Base-by-base conservation (phyloP, 192 early-diverging fungal genomes). In the Kappamyces sp. region DNA sequence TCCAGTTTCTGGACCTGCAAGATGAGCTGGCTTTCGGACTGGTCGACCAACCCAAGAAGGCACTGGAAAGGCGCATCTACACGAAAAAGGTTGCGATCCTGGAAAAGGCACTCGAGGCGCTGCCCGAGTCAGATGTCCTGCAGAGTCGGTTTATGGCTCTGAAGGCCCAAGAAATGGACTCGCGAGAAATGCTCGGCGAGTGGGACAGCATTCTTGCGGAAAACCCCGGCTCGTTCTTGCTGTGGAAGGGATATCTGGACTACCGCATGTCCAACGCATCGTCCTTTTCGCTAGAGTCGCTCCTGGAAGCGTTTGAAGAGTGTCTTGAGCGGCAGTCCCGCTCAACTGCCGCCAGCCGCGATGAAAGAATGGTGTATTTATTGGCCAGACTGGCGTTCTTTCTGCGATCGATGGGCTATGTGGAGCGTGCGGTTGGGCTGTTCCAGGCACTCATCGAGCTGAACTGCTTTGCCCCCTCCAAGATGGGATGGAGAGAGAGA, bases 361-460 rank as follows among this genome's bases (percentile, higher is more conserved):
- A 74, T 44, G 32, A 55, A 2, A 63, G 64, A 10, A 23, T 77
- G 31, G 1, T 71, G 3, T 62, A 73, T 58, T 31, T 73, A 0
- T 69, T 77, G 33, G 58, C 52, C 4, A 55, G 71, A 23, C 62
- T 63, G 1, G 70, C 65, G 41, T 39, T 43, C 15, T 7, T 72
- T 40, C 43, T 75, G 34, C 10, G 5, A 5, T 53, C 63, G 33
- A n/a, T 64, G 36, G 76, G 53, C 47, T 46, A 61, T 62, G 3
- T 66, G 1, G 77, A 79, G 51, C 58, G 69, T 3, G 70, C 77
- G 0, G 51, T 79, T 32, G 70, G 66, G 2, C 44, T 61, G 4
- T 79, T 49, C 44, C 77, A 79, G 52, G 77, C 71, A 3, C 57
- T 76, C 60, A 65, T 79, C 32, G 77, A 79, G 57, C 69, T 79